Base-by-base conservation (phyloP, 139 green algal genomes). In the Coelastrella sp. region DNA sequence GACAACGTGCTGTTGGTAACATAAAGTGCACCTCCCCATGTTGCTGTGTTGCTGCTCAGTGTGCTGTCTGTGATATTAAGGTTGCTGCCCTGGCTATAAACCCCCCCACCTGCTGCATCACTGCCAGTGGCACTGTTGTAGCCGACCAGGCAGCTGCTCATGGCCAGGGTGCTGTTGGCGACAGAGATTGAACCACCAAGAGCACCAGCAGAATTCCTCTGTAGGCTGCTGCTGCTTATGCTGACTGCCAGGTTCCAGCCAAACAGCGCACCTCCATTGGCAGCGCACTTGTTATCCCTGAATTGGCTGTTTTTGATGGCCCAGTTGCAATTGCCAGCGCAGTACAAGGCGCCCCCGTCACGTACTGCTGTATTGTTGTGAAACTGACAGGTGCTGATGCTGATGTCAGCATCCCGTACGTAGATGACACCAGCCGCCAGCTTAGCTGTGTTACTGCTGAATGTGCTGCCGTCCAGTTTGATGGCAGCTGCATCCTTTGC, bases 351-450 rank as follows among this genome's bases (percentile, higher is more conserved):
- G 8, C 88, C 88, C 8, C 88, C 88, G 59, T 91, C 81, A 14
- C 70, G 81, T 7, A 8, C 66, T 35, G 88, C 88, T 7, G 24
- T 76, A 59, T 91, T 91, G 81, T 61, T 27, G 24, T 25, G 8
- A 24, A 91, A 91, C 15, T 17, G 68, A 24, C 78, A 80, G 7
- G 7, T 60, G 57, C 66, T 76, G 4, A 56, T 72, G 7, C 19
- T 88, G 8, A 91, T 27, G 81, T 84, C 59, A 8, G 61, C 57
- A n/a, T 66, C 66, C 10, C 58, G 57, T 5, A 56, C 81, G 60
- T 91, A 91, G 57, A 91, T 14, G 68, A 88, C 88, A 15, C 88
- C 88, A 35, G 88, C 88, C 56, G 80, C 88, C 15, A 88, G 60
- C n/a, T 88, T 59, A n/a, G 88, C 88, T 10, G n/a, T 82, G 81